phyloP scores from a whole-genome alignment of 768 basidiomycete species.

The Leccinum olivaceopallidum region DNA sequence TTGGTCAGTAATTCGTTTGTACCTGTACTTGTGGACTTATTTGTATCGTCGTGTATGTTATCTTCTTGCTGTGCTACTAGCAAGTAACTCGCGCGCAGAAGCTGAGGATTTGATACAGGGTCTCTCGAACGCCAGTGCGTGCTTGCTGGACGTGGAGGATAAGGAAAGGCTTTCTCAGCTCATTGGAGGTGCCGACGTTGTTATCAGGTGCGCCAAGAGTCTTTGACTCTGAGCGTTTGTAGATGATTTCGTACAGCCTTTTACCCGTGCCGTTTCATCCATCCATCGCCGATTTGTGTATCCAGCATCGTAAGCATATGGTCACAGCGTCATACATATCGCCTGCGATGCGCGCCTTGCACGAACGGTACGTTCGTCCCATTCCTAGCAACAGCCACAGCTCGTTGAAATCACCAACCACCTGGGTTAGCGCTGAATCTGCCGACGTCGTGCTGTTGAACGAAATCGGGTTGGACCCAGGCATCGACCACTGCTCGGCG shows the following conservation, averaged over 20 bases:
- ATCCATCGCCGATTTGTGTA: slow-evolving; percentile 69
- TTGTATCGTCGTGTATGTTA: slow-evolving; percentile 10
- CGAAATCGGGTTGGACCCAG: slow-evolving; percentile 90
- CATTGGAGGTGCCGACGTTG: slow-evolving; percentile 68
- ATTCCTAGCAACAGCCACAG: neutral
- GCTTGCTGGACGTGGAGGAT: slow-evolving; percentile 62
- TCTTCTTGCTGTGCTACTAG: slow-evolving; percentile 38
- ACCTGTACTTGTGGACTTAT: slow-evolving; percentile 20
- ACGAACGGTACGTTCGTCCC: slow-evolving; percentile 52
- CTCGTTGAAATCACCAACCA: neutral
- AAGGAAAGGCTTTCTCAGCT: slow-evolving; percentile 45
- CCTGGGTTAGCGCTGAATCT: slow-evolving; percentile 50
- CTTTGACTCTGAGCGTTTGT: neutral
- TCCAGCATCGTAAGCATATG: slow-evolving; percentile 68
- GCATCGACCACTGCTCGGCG: slow-evolving; percentile 88
- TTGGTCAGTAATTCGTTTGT: slow-evolving; percentile 57
- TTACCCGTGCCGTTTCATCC: slow-evolving; percentile 78
- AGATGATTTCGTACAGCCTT: slow-evolving; percentile 47
- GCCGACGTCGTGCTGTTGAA: slow-evolving; percentile 77
- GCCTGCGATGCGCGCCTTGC: slow-evolving; percentile 65
- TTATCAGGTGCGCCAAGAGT: slow-evolving; percentile 67
- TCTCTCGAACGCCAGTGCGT: slow-evolving; percentile 52
- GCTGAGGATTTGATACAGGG: slow-evolving; percentile 45
- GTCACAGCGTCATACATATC: slow-evolving; percentile 93
- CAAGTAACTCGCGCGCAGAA: slow-evolving; percentile 69